These are phyloP conservation scores for Candida nemodendra DNA, from an alignment of 805 yeast genomes.

Conservation along the genomic window DNA sequence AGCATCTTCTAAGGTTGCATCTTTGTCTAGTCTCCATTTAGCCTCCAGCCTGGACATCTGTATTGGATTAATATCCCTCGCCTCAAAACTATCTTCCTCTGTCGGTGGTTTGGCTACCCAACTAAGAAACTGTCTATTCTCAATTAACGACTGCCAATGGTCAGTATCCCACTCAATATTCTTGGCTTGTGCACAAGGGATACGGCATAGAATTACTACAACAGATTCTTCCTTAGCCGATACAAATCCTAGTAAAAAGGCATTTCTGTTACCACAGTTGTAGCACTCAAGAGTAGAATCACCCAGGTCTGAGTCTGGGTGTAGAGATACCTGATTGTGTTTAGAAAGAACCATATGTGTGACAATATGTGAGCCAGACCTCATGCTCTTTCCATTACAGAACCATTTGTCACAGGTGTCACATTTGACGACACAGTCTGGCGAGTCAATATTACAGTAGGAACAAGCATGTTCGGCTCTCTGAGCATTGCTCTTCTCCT, in stretches of 20 bases:
- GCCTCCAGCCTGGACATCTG: constrained; percentile 75
- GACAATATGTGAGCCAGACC: constrained; percentile 70
- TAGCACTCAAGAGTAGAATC: constrained; percentile 86
- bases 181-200: constrained; percentile 80
- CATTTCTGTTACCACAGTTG: constrained; percentile 81
- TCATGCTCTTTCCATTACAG: constrained; percentile 69
- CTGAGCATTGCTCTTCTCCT: too few species aligned
- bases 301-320: constrained; percentile 81
- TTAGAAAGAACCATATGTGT: constrained; percentile 80
- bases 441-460: constrained; percentile 73
- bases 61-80: constrained; percentile 55
- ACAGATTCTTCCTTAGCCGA: constrained; percentile 84
- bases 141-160: constrained; percentile 86
- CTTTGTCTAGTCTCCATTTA: constrained; percentile 73
- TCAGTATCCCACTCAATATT: constrained; percentile 83
- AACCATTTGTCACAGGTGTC: constrained; percentile 82
- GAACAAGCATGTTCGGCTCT: constrained; percentile 44
- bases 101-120: constrained; percentile 79
- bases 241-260: constrained; percentile 80
- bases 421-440: constrained; percentile 72
- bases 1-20: constrained; percentile 69
- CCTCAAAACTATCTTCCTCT: constrained; percentile 57
- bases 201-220: constrained; percentile 81
- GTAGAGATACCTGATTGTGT: constrained; percentile 72
- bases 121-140: constrained; percentile 69